A percentile compares a stretch with the other conserved stretches of the same genome.
These are phyloP conservation scores for Saccharomycopsis crataegensis DNA, from an alignment of 1,139 yeast species.

Conservation along the genomic window DNA sequence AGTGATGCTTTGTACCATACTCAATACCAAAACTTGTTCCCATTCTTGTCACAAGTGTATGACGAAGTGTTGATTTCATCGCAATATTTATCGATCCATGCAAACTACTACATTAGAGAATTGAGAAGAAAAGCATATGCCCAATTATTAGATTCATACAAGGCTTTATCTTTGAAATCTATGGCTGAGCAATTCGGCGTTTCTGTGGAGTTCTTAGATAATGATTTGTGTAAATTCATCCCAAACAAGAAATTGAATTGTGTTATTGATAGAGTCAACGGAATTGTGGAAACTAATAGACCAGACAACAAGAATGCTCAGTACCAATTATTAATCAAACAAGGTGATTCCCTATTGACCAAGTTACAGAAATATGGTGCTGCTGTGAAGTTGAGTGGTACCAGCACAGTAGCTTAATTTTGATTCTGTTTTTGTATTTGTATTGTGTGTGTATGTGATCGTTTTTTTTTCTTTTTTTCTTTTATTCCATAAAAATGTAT, in stretches of 20 bases:
- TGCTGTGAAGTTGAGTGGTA: constrained; percentile 87
- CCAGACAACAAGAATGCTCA: constrained; percentile 96
- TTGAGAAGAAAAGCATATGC: constrained; percentile 94
- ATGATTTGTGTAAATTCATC: constrained; percentile 81
- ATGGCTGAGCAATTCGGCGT: constrained; percentile 96
- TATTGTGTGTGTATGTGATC: too few relatives aligned
- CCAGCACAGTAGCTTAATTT: constrained; percentile 5
- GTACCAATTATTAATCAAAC: constrained; percentile 80
- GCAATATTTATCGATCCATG: constrained; percentile 72
- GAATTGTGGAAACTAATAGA: constrained; percentile 90
- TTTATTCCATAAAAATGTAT: not conserved
- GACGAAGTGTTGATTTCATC: constrained; percentile 66
- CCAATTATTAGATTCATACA: constrained; percentile 89
- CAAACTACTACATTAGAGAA: constrained; percentile 81
- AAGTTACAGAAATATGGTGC: constrained; percentile 96
- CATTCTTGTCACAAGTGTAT: constrained; percentile 69
- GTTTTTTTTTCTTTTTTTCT: too few relatives aligned
- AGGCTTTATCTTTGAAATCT: constrained; percentile 77
- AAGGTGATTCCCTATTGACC: constrained; percentile 88
- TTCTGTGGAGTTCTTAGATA: constrained; percentile 69
- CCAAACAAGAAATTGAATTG: constrained; percentile 93
- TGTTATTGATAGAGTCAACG: constrained; percentile 92
- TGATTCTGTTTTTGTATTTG: not conserved
- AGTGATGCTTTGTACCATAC: constrained; percentile 86
- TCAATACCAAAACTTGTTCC: constrained; percentile 77